Percentiles rank a stretch among this genome's conserved stretches.
These are phyloP conservation scores for Globisporangium parvum DNA, from an alignment of 352 stramenopile genomes.

Conservation along the genomic window DNA sequence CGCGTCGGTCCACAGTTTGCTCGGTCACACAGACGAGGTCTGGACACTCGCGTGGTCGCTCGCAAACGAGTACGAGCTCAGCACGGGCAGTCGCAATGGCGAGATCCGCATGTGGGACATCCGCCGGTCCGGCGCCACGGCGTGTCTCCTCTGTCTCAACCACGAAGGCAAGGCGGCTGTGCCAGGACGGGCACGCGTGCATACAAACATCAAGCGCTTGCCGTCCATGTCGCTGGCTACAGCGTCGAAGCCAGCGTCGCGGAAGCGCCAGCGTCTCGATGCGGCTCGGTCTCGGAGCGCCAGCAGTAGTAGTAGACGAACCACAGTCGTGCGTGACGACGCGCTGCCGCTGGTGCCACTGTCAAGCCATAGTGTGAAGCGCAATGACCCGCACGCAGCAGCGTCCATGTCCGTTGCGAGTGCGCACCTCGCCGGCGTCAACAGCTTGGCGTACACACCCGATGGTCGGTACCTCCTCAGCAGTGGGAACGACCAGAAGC, in stretches of 20 bases:
- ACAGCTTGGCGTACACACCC: conserved; percentile 54
- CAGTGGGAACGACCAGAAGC: conserved; percentile 47
- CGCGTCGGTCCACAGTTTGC: conserved; percentile 53
- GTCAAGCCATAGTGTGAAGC: conserved; percentile 10
- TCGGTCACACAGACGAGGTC: conserved; percentile 75
- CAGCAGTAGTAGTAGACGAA: neutral
- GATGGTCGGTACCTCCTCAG: conserved; percentile 62
- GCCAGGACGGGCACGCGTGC: conserved; percentile 41
- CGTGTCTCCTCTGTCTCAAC: conserved; percentile 80
- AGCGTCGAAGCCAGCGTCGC: conserved; percentile 7
- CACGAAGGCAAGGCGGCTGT: conserved; percentile 46
- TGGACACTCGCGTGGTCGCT: conserved; percentile 75
- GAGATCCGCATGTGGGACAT: conserved; percentile 86
- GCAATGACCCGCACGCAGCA: conserved; percentile 51
- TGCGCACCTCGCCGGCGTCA: conserved; percentile 48
- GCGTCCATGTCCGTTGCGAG: conserved; percentile 39
- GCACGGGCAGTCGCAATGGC: conserved; percentile 46
- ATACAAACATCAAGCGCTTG: conserved; percentile 40
- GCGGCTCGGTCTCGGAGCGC: neutral
- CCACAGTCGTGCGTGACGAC: neutral
- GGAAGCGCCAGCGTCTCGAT: conserved; percentile 24
- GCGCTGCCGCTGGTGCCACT: neutral
- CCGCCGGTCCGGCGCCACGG: conserved; percentile 69
- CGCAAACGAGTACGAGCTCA: conserved; percentile 64
- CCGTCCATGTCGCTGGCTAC: conserved; percentile 27